Evolutionary conservation across 345 rosid genomes (phyloP).

Genomic region (Limnanthes douglasii): DNA sequence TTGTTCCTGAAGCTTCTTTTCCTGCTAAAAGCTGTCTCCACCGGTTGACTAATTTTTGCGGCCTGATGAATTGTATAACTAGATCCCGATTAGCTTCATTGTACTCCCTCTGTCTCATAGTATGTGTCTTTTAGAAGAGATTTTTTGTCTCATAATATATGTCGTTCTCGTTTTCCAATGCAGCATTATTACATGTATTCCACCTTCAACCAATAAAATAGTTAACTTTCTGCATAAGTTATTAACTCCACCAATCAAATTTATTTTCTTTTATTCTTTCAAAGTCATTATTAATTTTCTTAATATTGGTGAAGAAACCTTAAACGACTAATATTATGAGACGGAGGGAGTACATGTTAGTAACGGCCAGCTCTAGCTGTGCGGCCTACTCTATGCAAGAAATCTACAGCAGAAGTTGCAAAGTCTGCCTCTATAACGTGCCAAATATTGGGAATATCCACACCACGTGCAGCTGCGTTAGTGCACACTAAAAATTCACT

Average conservation of each 20-base stretch:
- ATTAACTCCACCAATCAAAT: too few species aligned
- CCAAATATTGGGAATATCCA: slow-evolving; percentile 82
- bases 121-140: too few species aligned
- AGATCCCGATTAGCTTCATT: slow-evolving; percentile 61
- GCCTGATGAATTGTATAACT: slow-evolving; percentile 71
- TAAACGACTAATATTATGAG: too few species aligned
- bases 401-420: slow-evolving; percentile 86
- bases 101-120: too few species aligned
- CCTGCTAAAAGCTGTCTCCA: slow-evolving; percentile 34
- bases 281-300: too few species aligned
- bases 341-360: slow-evolving; percentile 79
- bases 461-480: slow-evolving; percentile 97
- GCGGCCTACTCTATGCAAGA: slow-evolving; percentile 88
- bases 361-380: slow-evolving; percentile 94
- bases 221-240: too few species aligned
- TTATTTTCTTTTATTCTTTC: too few species aligned
- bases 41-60: slow-evolving; percentile 51
- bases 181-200: too few species aligned
- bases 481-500: slow-evolving; percentile 91
- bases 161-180: too few species aligned
- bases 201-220: too few species aligned
- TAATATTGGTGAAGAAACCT: too few species aligned
- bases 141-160: too few species aligned
- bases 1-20: slow-evolving; percentile 22
- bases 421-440: slow-evolving; percentile 97